Percentiles rank a stretch among this genome's conserved stretches.
Evolutionary conservation across 1,139 yeast genomes (phyloP).

Genomic region (Candida tropicalis): DNA sequence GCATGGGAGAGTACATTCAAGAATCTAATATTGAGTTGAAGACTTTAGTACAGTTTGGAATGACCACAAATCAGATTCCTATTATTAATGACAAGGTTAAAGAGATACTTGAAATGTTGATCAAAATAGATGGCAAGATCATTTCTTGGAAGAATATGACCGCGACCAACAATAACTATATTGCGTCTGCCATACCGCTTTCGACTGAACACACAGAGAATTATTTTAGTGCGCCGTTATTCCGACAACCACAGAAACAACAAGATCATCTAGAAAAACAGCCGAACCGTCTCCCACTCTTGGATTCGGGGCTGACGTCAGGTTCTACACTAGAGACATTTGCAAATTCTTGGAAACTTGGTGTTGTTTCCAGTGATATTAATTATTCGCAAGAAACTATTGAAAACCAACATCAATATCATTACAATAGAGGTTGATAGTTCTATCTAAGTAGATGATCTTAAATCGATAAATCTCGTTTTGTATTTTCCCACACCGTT

Average conservation of each 20-base stretch:
- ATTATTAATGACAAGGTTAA: slow-evolving; percentile 24
- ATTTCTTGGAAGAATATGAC: slow-evolving; percentile 24
- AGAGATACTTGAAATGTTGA: slow-evolving; percentile 24
- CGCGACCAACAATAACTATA: slow-evolving; percentile 12
- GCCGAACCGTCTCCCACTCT: not conserved
- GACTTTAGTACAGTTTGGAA: slow-evolving; percentile 35
- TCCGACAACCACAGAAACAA: slow-evolving; percentile 4
- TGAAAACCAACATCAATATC: not conserved
- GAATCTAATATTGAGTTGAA: slow-evolving; percentile 29
- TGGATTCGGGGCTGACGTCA: not conserved
- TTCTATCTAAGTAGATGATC: too few species aligned
- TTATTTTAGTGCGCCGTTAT: slow-evolving; percentile 13
- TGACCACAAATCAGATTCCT: slow-evolving; percentile 25
- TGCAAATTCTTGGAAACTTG: slow-evolving; percentile 11
- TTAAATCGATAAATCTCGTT: too few species aligned
- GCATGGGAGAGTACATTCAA: slow-evolving; percentile 34
- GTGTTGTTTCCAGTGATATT: slow-evolving; percentile 7
- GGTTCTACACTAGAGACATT: slow-evolving; percentile 4
- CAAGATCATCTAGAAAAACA: not conserved
- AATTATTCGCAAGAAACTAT: slow-evolving; percentile 5
- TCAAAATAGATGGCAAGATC: slow-evolving; percentile 16
- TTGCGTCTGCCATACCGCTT: slow-evolving; percentile 18
- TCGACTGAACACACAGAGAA: slow-evolving; percentile 15
- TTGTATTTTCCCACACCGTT: not conserved
- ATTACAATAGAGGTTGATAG: not conserved